Evolutionary conservation across 495 filamentous ascomycete species (phyloP).

Genomic region (Aspergillus wentii): DNA sequence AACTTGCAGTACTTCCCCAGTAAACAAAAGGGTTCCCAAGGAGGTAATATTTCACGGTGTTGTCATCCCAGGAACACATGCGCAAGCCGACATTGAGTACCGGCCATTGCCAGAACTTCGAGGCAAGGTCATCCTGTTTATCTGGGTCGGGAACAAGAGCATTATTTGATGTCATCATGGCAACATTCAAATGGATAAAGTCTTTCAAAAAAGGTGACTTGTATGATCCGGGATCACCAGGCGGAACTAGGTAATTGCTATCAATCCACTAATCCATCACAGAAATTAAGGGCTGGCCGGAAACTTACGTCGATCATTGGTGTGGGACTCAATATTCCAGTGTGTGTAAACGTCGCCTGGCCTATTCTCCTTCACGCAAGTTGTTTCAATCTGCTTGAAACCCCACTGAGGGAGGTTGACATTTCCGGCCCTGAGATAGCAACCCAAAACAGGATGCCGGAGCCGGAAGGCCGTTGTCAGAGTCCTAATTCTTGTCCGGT

Average conservation of each 20-base stretch:
- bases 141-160: constrained; percentile 96
- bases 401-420: constrained; percentile 98
- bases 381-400: constrained; percentile 99
- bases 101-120: constrained; percentile 98
- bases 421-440: constrained; percentile 93
- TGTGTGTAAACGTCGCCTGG: constrained; percentile 91
- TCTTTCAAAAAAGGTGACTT: constrained; percentile 95
- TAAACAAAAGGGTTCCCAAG: constrained; percentile 95
- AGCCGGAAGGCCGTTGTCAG: constrained; percentile 91
- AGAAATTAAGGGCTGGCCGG: not conserved
- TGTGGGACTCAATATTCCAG: constrained; percentile 97
- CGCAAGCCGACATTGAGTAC: constrained; percentile 89
- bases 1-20: constrained; percentile 81
- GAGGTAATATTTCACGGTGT: constrained; percentile 94
- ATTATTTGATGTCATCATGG: constrained; percentile 99
- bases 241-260: constrained; percentile 60
- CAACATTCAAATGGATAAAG: constrained; percentile 96
- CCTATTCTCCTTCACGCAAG: constrained; percentile 90
- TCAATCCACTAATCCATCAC: not conserved
- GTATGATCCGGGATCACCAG: constrained; percentile 86
- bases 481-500: constrained; percentile 82
- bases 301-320: constrained; percentile 85
- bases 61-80: constrained; percentile 98
- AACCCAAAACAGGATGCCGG: constrained; percentile 76
- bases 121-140: constrained; percentile 97